Percentiles rank a stretch among this genome's conserved stretches.
phyloP scores from a whole-genome alignment of 805 yeast genomes.

The Pachysolen tannophilus region DNA sequence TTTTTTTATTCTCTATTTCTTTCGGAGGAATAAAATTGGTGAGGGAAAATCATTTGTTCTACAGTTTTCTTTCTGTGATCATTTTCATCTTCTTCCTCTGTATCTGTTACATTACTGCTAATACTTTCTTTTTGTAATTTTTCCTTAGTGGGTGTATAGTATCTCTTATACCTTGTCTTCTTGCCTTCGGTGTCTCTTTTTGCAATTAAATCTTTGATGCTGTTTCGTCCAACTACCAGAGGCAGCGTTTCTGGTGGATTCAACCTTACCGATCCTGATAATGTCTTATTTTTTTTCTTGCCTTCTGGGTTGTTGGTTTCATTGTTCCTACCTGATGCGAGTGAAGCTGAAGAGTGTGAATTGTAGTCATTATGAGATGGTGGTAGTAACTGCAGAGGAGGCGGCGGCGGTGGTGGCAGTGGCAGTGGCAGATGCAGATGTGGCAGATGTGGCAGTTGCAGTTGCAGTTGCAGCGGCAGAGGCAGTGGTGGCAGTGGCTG shows the following conservation, averaged over 20 bases:
- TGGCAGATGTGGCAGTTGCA: neutral
- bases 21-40: no score
- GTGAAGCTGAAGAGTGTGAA: no score
- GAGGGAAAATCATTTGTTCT: no score
- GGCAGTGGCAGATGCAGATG: neutral
- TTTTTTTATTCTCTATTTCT: no score
- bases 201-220: slow-evolving; percentile 2
- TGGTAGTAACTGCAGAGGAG: neutral
- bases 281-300: neutral
- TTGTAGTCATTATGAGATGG: neutral
- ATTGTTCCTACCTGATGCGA: no score
- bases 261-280: neutral
- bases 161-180: neutral
- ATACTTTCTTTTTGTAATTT: no score
- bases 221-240: neutral
- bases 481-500: neutral
- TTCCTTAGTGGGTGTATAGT: no score
- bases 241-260: neutral
- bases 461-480: neutral
- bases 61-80: no score
- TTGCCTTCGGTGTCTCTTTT: slow-evolving; percentile 1
- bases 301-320: neutral
- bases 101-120: no score
- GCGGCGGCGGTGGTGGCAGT: neutral
- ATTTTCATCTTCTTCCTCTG: no score